Percentiles rank a stretch among this genome's conserved stretches.
These are phyloP conservation scores for Globisporangium acanthophoron DNA, from an alignment of 352 stramenopile species.

Conservation along the genomic window DNA sequence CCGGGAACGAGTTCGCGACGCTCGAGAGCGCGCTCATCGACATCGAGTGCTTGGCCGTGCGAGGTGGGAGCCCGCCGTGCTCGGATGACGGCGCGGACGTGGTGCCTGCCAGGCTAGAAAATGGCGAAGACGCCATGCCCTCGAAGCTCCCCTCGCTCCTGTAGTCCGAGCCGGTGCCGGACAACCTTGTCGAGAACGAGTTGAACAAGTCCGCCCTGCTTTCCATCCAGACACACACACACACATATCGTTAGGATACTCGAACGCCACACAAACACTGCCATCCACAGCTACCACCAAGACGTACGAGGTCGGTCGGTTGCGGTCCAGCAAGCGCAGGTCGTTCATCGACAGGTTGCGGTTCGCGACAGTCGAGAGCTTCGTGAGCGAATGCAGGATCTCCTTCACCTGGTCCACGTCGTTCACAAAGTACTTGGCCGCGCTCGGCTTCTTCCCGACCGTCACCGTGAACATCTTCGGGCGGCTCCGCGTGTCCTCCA, in stretches of 20 bases:
- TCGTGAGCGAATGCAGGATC: conserved; percentile 85
- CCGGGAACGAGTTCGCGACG: conserved; percentile 42
- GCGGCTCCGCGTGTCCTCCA: conserved; percentile 61
- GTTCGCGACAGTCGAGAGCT: conserved; percentile 78
- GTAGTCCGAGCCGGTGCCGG: conserved; percentile 25
- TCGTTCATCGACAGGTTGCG: conserved; percentile 86
- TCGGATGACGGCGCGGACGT: conserved; percentile 21
- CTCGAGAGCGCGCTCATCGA: conserved; percentile 82
- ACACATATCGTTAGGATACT: background rate
- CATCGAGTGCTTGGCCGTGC: conserved; percentile 61
- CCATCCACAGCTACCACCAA: background rate
- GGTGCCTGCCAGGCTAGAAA: conserved; percentile 16
- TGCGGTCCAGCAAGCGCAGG: conserved; percentile 61
- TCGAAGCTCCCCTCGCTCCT: conserved; percentile 47
- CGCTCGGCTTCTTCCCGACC: conserved; percentile 98
- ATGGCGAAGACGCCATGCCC: conserved; percentile 32
- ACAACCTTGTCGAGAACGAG: conserved; percentile 18
- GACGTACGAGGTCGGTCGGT: conserved; percentile 39
- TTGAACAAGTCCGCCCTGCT: conserved; percentile 25
- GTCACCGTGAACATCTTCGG: conserved; percentile 93
- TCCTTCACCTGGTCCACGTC: conserved; percentile 96
- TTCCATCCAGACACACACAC: background rate
- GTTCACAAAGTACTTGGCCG: conserved; percentile 97
- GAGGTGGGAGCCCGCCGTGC: conserved; percentile 21
- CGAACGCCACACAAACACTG: background rate